These are phyloP conservation scores for Pythium guiyangense DNA, from an alignment of 352 stramenopile species.

Conservation along the genomic window DNA sequence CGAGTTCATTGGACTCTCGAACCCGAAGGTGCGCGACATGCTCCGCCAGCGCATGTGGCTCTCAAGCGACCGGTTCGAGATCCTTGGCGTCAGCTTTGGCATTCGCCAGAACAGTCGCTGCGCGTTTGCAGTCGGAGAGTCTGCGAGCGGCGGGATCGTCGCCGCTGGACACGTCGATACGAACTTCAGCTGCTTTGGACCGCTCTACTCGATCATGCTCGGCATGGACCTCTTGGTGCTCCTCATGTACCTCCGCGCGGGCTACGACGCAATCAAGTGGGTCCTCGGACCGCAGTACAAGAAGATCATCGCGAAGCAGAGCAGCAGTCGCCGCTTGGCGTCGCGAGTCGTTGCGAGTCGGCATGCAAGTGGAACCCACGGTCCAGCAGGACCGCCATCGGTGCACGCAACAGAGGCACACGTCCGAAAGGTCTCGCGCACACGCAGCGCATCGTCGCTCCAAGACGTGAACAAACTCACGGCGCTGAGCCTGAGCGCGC, in stretches of 20 bases:
- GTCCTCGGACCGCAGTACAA: slow-evolving; percentile 9
- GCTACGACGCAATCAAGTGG: slow-evolving; percentile 11
- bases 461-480: not conserved
- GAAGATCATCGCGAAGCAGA: slow-evolving; percentile 4
- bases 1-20: slow-evolving; percentile 16
- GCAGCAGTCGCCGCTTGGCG: not conserved
- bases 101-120: slow-evolving; percentile 18
- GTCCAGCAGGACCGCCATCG: not conserved
- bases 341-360: not conserved
- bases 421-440: not conserved
- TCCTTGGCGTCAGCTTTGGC: slow-evolving; percentile 12
- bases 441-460: not conserved
- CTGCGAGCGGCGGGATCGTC: not conserved
- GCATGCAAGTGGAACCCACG: not conserved
- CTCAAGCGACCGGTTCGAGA: slow-evolving; percentile 13
- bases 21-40: slow-evolving; percentile 13
- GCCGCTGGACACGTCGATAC: slow-evolving; percentile 5
- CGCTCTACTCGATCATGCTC: slow-evolving; percentile 21
- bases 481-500: not conserved
- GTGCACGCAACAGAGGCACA: not conserved
- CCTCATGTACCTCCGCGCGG: slow-evolving; percentile 11
- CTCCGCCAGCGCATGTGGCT: slow-evolving; percentile 15
- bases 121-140: slow-evolving; percentile 7
- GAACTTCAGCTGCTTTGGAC: slow-evolving; percentile 19
- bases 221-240: slow-evolving; percentile 16